Evolutionary conservation across 106 monocot species (phyloP).

Genomic region (Dendrobium huoshanense): DNA sequence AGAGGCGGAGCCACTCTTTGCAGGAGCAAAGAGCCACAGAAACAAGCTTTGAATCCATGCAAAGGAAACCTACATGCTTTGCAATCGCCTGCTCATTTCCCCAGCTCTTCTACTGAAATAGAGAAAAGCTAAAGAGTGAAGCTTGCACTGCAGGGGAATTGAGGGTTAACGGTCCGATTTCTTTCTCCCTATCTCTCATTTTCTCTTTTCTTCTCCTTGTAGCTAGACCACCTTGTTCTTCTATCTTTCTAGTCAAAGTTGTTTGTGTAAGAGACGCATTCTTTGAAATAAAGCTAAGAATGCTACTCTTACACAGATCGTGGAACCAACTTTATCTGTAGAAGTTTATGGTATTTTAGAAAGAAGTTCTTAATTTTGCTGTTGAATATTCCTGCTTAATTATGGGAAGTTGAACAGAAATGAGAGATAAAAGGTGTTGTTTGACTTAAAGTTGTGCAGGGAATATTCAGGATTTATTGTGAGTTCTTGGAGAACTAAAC

Average conservation of each 20-base stretch:
- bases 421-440: neutral
- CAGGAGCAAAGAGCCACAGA: neutral
- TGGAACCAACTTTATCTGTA: neutral
- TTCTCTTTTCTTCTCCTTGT: neutral
- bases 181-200: neutral
- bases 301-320: neutral
- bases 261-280: neutral
- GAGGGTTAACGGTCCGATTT: conserved; percentile 10
- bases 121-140: neutral
- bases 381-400: neutral
- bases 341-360: neutral
- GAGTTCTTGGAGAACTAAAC: neutral
- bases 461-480: neutral
- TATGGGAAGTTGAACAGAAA: neutral
- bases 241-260: neutral
- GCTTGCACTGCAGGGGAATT: conserved; percentile 3
- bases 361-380: neutral
- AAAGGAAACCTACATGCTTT: neutral
- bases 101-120: neutral
- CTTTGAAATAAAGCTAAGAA: neutral
- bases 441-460: neutral
- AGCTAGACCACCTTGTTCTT: neutral
- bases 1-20: neutral
- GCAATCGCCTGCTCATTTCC: neutral
- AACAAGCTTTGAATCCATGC: neutral